Evolutionary conservation across 2,329 filamentous ascomycete genomes (phyloP).

Genomic region (Madurella fahalii): DNA sequence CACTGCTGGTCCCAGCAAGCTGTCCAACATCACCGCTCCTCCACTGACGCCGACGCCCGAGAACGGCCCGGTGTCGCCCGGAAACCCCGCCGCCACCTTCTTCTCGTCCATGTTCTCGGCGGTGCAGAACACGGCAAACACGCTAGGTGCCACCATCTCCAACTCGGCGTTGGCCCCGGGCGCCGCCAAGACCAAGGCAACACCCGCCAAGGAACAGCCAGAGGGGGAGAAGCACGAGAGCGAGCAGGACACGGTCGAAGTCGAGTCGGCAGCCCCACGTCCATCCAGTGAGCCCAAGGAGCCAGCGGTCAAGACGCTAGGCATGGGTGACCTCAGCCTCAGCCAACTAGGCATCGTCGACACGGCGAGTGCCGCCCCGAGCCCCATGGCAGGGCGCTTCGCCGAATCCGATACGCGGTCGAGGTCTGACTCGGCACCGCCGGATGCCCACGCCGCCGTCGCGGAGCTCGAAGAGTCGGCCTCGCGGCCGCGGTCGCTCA

Average conservation of each 20-base stretch:
- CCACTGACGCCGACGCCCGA: constrained; percentile 76
- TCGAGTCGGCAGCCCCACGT: constrained; percentile 41
- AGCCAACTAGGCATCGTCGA: constrained; percentile 80
- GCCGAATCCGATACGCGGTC: constrained; percentile 46
- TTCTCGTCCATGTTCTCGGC: constrained; percentile 92
- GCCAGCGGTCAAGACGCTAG: constrained; percentile 81
- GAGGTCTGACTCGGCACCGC: constrained; percentile 58
- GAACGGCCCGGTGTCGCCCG: constrained; percentile 45
- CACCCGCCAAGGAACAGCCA: constrained; percentile 31
- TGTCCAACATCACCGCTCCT: constrained; percentile 69
- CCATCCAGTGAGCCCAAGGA: constrained; percentile 55
- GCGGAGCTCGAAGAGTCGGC: constrained; percentile 38
- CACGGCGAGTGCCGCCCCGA: constrained; percentile 48
- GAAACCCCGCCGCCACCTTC: constrained; percentile 65
- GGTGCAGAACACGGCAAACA: constrained; percentile 84
- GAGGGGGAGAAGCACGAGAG: constrained; percentile 27
- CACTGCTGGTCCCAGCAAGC: constrained; percentile 69
- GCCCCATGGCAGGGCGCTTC: constrained; percentile 54
- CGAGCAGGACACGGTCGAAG: constrained; percentile 39
- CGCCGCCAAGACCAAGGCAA: constrained; percentile 40
- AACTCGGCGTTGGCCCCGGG: constrained; percentile 57
- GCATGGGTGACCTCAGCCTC: constrained; percentile 81
- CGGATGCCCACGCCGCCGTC: constrained; percentile 36
- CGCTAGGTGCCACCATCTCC: constrained; percentile 68
- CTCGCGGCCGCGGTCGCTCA: constrained; percentile 46